phyloP scores from a whole-genome alignment of 768 basidiomycete genomes.

The Flagelloscypha sp. region DNA sequence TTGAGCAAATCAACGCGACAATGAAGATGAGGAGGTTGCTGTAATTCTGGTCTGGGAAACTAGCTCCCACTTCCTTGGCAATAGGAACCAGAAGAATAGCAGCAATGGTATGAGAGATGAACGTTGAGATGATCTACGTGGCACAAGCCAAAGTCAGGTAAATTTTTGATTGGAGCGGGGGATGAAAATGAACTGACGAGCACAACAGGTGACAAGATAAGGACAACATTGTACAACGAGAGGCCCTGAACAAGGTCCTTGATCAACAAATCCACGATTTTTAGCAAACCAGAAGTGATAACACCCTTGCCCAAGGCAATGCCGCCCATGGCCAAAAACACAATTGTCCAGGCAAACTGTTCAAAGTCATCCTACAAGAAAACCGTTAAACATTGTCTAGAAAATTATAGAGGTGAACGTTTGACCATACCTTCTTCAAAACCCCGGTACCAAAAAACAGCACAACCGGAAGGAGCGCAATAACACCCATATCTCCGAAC shows the following conservation, averaged over 20 bases:
- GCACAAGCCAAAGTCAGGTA: neutral
- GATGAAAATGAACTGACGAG: slow-evolving; percentile 19
- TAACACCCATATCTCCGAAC: slow-evolving; percentile 96
- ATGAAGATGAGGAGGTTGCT: slow-evolving; percentile 85
- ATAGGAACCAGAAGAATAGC: slow-evolving; percentile 96
- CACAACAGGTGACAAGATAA: slow-evolving; percentile 62
- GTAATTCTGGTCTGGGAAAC: slow-evolving; percentile 55
- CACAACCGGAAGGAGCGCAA: slow-evolving; percentile 87
- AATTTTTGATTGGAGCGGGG: slow-evolving; percentile 6
- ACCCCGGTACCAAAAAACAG: slow-evolving; percentile 93
- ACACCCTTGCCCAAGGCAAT: slow-evolving; percentile 95
- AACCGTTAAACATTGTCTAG: slow-evolving; percentile 5
- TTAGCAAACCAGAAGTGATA: slow-evolving; percentile 77
- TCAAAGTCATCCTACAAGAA: slow-evolving; percentile 80
- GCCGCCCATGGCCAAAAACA: slow-evolving; percentile 97
- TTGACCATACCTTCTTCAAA: slow-evolving; percentile 69
- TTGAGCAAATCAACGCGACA: slow-evolving; percentile 85
- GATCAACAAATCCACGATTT: slow-evolving; percentile 62
- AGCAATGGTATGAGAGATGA: slow-evolving; percentile 97
- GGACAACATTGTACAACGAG: slow-evolving; percentile 58
- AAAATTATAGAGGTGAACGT: slow-evolving; percentile 2
- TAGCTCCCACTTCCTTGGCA: slow-evolving; percentile 82
- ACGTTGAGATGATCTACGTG: slow-evolving; percentile 75
- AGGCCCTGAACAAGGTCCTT: slow-evolving; percentile 52
- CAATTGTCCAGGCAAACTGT: slow-evolving; percentile 89